phyloP scores from a whole-genome alignment of 208 protist genomes.

The Leishmania tarentolae region DNA sequence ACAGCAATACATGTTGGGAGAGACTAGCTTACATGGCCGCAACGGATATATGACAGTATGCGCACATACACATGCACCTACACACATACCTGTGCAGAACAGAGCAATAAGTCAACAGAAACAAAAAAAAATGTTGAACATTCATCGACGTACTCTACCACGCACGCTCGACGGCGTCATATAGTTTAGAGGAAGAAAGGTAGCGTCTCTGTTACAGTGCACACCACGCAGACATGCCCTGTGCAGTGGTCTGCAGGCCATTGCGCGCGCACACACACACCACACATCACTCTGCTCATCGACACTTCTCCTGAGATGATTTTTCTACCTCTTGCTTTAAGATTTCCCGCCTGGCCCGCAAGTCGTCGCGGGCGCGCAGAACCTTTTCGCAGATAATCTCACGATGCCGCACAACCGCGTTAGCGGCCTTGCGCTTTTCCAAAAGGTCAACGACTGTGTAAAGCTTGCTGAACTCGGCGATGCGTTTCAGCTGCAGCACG shows the following conservation, averaged over 20 bases:
- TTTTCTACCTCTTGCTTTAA: constrained; percentile 24
- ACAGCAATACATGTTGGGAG: constrained; percentile 1
- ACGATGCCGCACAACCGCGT: constrained; percentile 51
- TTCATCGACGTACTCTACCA: background rate
- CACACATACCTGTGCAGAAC: background rate
- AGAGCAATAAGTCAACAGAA: background rate
- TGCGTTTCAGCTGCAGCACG: constrained; percentile 62
- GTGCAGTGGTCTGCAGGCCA: background rate
- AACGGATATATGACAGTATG: background rate
- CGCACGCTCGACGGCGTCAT: background rate
- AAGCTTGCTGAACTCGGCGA: constrained; percentile 78
- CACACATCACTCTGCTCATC: background rate
- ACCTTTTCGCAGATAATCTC: constrained; percentile 47
- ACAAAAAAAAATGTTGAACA: background rate
- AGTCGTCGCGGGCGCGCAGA: constrained; percentile 43
- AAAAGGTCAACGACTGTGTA: constrained; percentile 61
- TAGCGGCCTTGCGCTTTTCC: constrained; percentile 60
- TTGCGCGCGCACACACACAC: too few relatives aligned
- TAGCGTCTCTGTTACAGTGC: background rate
- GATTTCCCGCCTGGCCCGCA: constrained; percentile 39
- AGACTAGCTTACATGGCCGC: constrained; percentile 4
- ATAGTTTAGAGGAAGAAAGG: background rate
- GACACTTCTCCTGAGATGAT: background rate
- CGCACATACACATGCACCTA: background rate
- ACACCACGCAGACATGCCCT: background rate